Evolutionary conservation across 2,329 filamentous ascomycete genomes (phyloP), one percentile per base, ranked within the genome.

Genomic region (Sordariomycetes sp.): DNA sequence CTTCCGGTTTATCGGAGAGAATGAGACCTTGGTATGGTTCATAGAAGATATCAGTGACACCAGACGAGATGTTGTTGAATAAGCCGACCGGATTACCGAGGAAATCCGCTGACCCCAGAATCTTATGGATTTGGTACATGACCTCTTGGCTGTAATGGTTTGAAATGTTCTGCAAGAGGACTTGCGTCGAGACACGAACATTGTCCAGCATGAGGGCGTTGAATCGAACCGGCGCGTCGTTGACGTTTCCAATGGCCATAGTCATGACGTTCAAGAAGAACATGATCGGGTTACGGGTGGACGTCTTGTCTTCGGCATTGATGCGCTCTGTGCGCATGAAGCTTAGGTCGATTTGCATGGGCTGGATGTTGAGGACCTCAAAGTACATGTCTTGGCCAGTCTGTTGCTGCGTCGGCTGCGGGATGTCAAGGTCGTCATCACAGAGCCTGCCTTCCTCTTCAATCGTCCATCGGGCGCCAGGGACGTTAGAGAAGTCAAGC

Each of bases 221-320:
- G 53, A 98, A 78, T 31, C 86, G 80, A 34, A 98, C 79, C 0
- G 92, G 93, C 6, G 92, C 92, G 58, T 98, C 93, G 49, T 98
- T 98, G 66, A 98, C 86, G 49, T 98, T 98, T 43, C 92, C 92
- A 49, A 98, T 92, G 11, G 92, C 94, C 92, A 98, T 98, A 1
- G 93, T 96, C 67, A 98, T 79, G 45, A 96, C 86, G 51, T 98
- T 96, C 56, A 96, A 79, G 54, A 95, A 88, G 64, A 96, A 98
- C 88, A 96, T 96, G 56, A 98, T 72, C 1, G 93, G 93, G 51
- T 94, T 98, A 27, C 76, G 79, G 2, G 86, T 86, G 11, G 86
- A 86, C 30, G 87, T 83, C 46, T 92, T 93, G 55, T 96, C 88
- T 55, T 96, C 90, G 3, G 86, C 90, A 44, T 98, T 98, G 61